A percentile compares a stretch with the other conserved stretches of the same genome.
Conservation (phyloP, 345 rosid species). For the Rubroshorea leprosula region DNA sequence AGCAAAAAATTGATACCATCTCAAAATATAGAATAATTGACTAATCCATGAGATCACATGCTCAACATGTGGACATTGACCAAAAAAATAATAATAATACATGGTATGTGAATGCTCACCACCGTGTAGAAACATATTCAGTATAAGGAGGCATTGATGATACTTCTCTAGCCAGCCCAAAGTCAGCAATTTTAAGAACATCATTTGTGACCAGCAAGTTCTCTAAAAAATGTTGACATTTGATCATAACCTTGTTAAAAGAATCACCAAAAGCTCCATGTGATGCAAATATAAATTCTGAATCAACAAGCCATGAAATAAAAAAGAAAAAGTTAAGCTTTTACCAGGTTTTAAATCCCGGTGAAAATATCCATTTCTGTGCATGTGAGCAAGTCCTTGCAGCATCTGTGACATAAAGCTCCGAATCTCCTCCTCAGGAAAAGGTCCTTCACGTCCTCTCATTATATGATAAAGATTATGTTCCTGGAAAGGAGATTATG, state of each 20-base stretch:
- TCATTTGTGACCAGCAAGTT: constrained; percentile 81
- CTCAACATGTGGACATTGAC: too few relatives aligned
- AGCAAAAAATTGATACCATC: not conserved
- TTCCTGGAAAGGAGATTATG: constrained; percentile 41
- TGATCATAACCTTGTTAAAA: constrained; percentile 13
- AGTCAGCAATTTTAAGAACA: constrained; percentile 85
- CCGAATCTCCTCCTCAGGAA: constrained; percentile 73
- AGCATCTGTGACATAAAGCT: constrained; percentile 71
- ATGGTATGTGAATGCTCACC: constrained; percentile 45
- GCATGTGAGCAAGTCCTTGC: constrained; percentile 92
- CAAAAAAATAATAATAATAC: not conserved
- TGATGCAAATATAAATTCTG: constrained; percentile 6
- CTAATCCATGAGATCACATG: not conserved
- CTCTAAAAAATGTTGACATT: constrained; percentile 39
- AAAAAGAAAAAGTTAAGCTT: constrained; percentile 4
- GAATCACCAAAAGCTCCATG: constrained; percentile 1
- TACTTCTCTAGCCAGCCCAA: constrained; percentile 95
- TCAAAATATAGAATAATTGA: constrained; percentile 9
- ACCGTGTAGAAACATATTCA: constrained; percentile 94
- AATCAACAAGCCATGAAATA: constrained; percentile 1
- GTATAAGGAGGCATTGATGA: constrained; percentile 88
- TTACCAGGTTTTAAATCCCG: constrained; percentile 93
- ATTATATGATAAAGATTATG: constrained; percentile 77
- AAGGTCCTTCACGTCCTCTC: constrained; percentile 59
- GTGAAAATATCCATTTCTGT: constrained; percentile 76